A percentile compares a stretch with the other conserved stretches of the same genome.
Evolutionary conservation across 2,329 filamentous ascomycete species (phyloP).

Genomic region (Helicocarpus griseus): DNA sequence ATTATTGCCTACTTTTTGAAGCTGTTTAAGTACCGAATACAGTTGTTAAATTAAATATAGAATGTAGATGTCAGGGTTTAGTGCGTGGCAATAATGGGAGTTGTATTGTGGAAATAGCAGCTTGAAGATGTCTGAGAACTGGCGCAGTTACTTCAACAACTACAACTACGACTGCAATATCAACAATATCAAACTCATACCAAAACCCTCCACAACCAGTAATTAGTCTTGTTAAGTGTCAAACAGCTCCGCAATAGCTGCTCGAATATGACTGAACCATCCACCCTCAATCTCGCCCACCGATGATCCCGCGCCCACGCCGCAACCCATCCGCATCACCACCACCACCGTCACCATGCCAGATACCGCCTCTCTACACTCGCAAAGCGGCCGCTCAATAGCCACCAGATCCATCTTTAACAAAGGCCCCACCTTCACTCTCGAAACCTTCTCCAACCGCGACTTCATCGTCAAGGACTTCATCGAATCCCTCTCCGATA

Average conservation of each 20-base stretch:
- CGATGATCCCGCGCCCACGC: not conserved
- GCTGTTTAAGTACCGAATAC: too few species aligned
- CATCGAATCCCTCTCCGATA: slow-evolving; percentile 83
- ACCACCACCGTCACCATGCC: slow-evolving; percentile 22
- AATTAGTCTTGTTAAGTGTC: not conserved
- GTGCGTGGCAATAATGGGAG: too few species aligned
- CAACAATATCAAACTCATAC: not conserved
- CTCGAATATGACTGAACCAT: not conserved
- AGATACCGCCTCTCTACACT: slow-evolving; percentile 25
- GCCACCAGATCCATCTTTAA: slow-evolving; percentile 57
- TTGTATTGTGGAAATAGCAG: too few species aligned
- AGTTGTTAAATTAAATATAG: too few species aligned
- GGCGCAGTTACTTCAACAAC: too few species aligned
- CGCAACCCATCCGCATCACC: too few species aligned
- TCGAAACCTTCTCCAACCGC: slow-evolving; percentile 78
- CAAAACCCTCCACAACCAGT: not conserved
- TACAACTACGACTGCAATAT: not conserved
- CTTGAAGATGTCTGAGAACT: too few species aligned
- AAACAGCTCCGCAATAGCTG: not conserved
- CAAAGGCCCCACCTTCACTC: slow-evolving; percentile 69
- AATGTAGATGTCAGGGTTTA: too few species aligned
- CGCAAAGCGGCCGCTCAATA: slow-evolving; percentile 6
- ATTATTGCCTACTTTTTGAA: too few species aligned
- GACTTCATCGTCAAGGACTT: slow-evolving; percentile 99
- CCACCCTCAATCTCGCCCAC: not conserved